phyloP scores from a whole-genome alignment of 805 yeast genomes.

The Brettanomyces nanus region DNA sequence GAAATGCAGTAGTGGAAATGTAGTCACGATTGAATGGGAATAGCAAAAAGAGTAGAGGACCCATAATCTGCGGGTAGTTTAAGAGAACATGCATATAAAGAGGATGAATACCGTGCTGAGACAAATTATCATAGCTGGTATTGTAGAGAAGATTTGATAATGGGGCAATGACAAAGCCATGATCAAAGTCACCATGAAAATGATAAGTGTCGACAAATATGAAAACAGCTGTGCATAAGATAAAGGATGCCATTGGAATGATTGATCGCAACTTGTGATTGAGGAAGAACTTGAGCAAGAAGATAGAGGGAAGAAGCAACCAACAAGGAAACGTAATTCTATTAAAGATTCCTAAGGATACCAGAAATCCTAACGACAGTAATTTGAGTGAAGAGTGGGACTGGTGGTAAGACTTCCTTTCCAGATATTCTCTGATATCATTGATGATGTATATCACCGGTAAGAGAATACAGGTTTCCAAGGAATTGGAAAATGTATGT shows the following conservation, averaged over 20 bases:
- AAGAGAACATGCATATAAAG: constrained; percentile 63
- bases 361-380: constrained; percentile 36
- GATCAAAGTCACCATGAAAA: constrained; percentile 12
- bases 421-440: constrained; percentile 17
- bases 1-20: constrained; percentile 45
- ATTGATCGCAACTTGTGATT: constrained; percentile 25
- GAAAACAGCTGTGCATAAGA: constrained; percentile 27
- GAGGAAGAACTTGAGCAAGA: constrained; percentile 35
- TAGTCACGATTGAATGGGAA: constrained; percentile 32
- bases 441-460: constrained; percentile 42
- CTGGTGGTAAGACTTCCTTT: neutral
- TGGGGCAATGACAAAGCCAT: constrained; percentile 53
- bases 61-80: constrained; percentile 74
- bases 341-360: constrained; percentile 71
- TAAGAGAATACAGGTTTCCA: constrained; percentile 59
- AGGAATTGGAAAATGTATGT: constrained; percentile 82
- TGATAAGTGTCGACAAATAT: constrained; percentile 47
- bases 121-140: constrained; percentile 45
- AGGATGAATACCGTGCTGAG: constrained; percentile 79
- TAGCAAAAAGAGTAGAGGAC: constrained; percentile 55
- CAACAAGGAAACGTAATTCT: constrained; percentile 78
- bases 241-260: constrained; percentile 30
- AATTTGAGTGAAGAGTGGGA: constrained; percentile 9
- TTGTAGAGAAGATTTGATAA: constrained; percentile 73
- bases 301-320: constrained; percentile 52